Evolutionary conservation across 208 protist species (phyloP).

Genomic region (Trypanosoma lewisi): DNA sequence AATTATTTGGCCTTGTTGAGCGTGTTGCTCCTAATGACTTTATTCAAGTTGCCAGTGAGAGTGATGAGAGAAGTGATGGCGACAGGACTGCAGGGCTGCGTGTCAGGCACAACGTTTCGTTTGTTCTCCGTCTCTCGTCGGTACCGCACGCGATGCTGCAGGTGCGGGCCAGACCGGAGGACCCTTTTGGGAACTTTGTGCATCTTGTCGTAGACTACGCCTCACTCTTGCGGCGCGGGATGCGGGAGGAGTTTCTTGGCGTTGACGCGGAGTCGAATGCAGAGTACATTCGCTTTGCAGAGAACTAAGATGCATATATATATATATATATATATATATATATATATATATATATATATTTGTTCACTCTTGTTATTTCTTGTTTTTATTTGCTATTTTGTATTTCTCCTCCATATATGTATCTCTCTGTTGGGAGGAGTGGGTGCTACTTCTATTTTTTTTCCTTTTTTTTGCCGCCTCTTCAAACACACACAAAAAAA

Average conservation of each 20-base stretch:
- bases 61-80: neutral
- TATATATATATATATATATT: slow-evolving; percentile 14
- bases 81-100: neutral
- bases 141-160: slow-evolving; percentile 9
- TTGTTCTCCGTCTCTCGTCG: slow-evolving; percentile 23
- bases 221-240: neutral
- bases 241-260: slow-evolving; percentile 2
- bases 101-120: slow-evolving; percentile 17
- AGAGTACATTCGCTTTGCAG: slow-evolving; percentile 17
- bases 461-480: too few relatives aligned
- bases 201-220: slow-evolving; percentile 20
- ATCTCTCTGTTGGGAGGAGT: too few relatives aligned
- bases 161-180: neutral
- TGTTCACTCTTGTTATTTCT: slow-evolving; percentile 26
- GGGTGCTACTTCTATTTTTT: too few relatives aligned
- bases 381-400: too few relatives aligned
- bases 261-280: slow-evolving; percentile 13
- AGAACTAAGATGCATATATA: slow-evolving; percentile 15
- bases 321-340: neutral
- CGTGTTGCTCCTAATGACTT: slow-evolving; percentile 17
- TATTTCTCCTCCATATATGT: too few relatives aligned
- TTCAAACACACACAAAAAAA: too few relatives aligned
- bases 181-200: slow-evolving; percentile 15
- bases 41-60: slow-evolving; percentile 15
- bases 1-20: slow-evolving; percentile 27